phyloP scores from a whole-genome alignment of 164 flowering plant genomes.

The Euptelea pleiosperma region DNA sequence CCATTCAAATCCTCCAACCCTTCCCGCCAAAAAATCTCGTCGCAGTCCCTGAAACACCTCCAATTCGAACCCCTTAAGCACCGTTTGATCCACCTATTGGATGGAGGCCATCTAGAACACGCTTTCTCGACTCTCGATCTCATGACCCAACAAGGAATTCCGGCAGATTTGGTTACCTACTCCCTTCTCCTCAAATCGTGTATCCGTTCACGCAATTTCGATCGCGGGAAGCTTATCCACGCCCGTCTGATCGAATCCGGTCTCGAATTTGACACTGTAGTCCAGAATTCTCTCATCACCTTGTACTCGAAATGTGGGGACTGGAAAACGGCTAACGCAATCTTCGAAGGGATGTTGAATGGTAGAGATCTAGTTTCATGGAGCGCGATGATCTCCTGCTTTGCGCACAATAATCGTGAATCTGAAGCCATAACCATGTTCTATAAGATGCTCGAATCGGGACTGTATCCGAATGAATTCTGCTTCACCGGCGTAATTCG shows the following conservation, averaged over 20 bases:
- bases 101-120: constrained; percentile 35
- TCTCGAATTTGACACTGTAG: constrained; percentile 43
- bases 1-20: constrained; percentile 17
- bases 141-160: constrained; percentile 35
- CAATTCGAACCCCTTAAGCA: constrained; percentile 31
- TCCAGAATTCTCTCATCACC: constrained; percentile 58
- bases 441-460: constrained; percentile 50
- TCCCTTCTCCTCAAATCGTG: constrained; percentile 73
- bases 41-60: constrained; percentile 21
- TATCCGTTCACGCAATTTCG: constrained; percentile 50
- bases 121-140: constrained; percentile 61
- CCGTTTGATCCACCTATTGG: constrained; percentile 44
- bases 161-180: constrained; percentile 50
- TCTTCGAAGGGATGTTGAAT: constrained; percentile 48
- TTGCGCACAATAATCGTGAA: constrained; percentile 39
- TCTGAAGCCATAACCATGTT: constrained; percentile 42
- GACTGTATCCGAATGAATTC: constrained; percentile 59
- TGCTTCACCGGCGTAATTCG: constrained; percentile 58
- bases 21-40: constrained; percentile 21
- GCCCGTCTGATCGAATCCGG: constrained; percentile 35
- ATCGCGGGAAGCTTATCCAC: constrained; percentile 59
- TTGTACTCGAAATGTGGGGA: constrained; percentile 71
- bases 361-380: constrained; percentile 66
- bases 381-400: constrained; percentile 80
- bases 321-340: constrained; percentile 29